Percentiles rank a stretch among this genome's conserved stretches.
These are phyloP conservation scores for Candida tammaniensis DNA, from an alignment of 805 yeast species.

Conservation along the genomic window DNA sequence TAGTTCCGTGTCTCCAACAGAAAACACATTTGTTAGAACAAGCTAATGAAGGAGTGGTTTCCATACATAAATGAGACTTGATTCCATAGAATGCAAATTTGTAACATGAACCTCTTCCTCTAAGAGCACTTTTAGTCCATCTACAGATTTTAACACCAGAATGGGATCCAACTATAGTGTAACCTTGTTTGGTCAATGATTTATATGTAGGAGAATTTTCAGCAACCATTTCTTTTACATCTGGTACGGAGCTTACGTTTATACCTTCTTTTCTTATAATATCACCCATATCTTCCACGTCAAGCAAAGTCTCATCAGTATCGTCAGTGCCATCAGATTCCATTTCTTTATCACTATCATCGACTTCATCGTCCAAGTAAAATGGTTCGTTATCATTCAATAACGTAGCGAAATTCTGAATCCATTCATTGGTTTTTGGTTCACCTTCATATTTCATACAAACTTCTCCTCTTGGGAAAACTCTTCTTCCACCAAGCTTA, in stretches of 20 bases:
- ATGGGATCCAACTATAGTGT: conserved; percentile 88
- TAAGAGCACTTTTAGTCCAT: conserved; percentile 92
- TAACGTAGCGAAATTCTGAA: conserved; percentile 53
- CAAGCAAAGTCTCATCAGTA: conserved; percentile 52
- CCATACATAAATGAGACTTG: conserved; percentile 90
- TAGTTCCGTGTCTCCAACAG: conserved; percentile 97
- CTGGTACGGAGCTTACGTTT: conserved; percentile 11
- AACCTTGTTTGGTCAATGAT: conserved; percentile 88
- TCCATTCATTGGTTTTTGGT: conserved; percentile 63
- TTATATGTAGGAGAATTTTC: conserved; percentile 85
- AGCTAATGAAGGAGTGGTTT: conserved; percentile 88
- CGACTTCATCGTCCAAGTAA: conserved; percentile 54
- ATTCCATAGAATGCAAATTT: conserved; percentile 92
- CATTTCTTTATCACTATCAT: conserved; percentile 48
- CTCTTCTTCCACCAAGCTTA: conserved; percentile 80
- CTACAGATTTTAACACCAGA: conserved; percentile 94
- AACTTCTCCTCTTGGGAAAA: conserved; percentile 79
- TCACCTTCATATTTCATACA: conserved; percentile 75
- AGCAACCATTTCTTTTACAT: conserved; percentile 80
- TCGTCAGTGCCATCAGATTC: conserved; percentile 32
- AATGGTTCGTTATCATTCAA: conserved; percentile 73
- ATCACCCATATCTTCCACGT: conserved; percentile 86
- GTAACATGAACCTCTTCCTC: conserved; percentile 94
- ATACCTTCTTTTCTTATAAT: conserved; percentile 42
- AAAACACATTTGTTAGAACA: conserved; percentile 95